Evolutionary conservation across 2,329 filamentous ascomycete genomes (phyloP), one percentile per base, ranked within the genome.

Genomic region (Colletotrichum tabaci): DNA sequence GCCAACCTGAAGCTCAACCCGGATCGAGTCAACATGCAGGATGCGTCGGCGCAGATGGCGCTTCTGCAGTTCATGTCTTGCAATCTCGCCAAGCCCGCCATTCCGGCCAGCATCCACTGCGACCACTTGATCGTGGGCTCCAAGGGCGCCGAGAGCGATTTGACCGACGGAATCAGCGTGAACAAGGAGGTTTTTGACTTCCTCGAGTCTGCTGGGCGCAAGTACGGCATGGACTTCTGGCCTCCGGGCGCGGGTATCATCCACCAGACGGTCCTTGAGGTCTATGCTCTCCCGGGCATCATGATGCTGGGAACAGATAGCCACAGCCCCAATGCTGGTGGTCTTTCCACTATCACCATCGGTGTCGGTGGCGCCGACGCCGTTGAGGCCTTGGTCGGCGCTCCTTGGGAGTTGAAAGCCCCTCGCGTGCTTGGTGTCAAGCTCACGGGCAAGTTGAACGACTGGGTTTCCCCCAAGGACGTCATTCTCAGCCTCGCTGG

Each of bases 251-350:
- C 95, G 9, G 95, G 95, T 74, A 98, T 98, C 75, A 98, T 99
- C 75, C 96, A 99, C 84, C 96, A 99, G 88, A 97, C 94, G 63
- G 96, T 99, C 26, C 84, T 99, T 77, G 96, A 99, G 86, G 98
- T 99, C 84, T 99, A 99, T 80, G 94, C 95, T 44, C 91, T 96
- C n/a, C 96, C 96, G 23, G 96, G 96, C 61, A 84, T 98, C 77
- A 98, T 99, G 95, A 98, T 99, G 95, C 89, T 99, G 50, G 96
- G 96, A 67, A 99, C 96, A 40, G 96, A 99, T 83, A 97, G 94
- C 78, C 96, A 99, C 83, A 98, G 95, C 56, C 96, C 96, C 53
- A 99, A 98, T 80, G 96, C 94, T n/a, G 96, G 96, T 77, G 96
- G 96, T 71, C 86, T 98, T 66, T 95, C 93, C 76, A 95, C 94